Base-by-base conservation (phyloP, 768 basidiomycete genomes). In the Candolleomyces efflorescens region DNA sequence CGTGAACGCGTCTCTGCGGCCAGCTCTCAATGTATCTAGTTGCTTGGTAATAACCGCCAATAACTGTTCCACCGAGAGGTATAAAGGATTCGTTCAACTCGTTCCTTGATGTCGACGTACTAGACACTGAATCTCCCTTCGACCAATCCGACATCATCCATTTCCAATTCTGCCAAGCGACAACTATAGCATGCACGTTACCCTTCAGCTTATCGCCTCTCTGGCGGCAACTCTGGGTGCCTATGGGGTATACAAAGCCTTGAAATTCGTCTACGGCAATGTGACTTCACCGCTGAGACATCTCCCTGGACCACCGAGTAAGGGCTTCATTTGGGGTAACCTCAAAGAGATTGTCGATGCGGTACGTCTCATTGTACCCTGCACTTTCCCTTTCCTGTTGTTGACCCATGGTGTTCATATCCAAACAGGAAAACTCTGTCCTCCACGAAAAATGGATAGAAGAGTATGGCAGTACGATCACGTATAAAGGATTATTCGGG, bases 301-400 rank as follows among this genome's bases (percentile, higher is more conserved):
- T 44, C 71, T 86, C 22, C 83, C 77, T 1, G 83, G 83, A 0
- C 84, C 84, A 0, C 70, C 75, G 20, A 77, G 64, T 53, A 50
- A 71, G 2, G 79, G 74, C 60, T 70, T 70, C 55, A 49, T 87
- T 10, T 82, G 68, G 54, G 84, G 85, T 6, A 78, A 84, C 62
- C 54, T 82, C 59, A 68, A 64, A 43, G 72, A 79, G 6, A 73
- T 85, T 3, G 68, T 67, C 63, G 65, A 76, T 4, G 75, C 72
- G 5, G 82, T 82, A 60, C 24, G 71, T 67, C 45, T 12, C 5
- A 13, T 13, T 13, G n/a, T n/a, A n/a, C n/a, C n/a, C n/a, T n/a
- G n/a, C n/a, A n/a, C n/a, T n/a, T n/a, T n/a, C n/a, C n/a, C n/a
- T n/a, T n/a, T n/a, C n/a, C n/a, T n/a, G n/a, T n/a, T n/a, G n/a